Base-by-base conservation (phyloP, 306 rosid species). In the Quercus variabilis region DNA sequence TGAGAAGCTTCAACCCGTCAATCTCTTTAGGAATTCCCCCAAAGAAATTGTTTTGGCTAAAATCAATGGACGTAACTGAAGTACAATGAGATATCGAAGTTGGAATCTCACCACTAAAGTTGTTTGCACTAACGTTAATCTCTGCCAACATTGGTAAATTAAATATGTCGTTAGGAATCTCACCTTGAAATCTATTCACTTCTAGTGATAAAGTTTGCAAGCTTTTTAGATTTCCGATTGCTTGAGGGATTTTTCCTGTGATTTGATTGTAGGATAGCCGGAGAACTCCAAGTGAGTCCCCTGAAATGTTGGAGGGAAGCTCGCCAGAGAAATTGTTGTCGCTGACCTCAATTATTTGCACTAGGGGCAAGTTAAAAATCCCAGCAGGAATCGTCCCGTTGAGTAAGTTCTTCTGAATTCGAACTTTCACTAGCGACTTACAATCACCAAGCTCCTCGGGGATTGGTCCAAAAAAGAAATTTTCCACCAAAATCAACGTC, bases 1-100 rank as follows among this genome's bases (percentile, higher is more conserved):
- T 85, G 4, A 94, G 69, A 25, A 38, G 88, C 4, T 20, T 81
- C 10, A 91, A 52, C 13, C 80, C 67, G 1, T 77, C 70, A 0
- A 94, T 90, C 5, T 91, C 95, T 4, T 35, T 75, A 0, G 99
- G 99, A 68, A 92, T 80, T 71, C 81, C 83, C 0, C 94, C 99
- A 2, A 1, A 30, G 4, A 94, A 80, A 55, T 30, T 54, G 75
- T 94, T 94, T 68, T 79, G 73, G 26, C 97, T 92, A 1, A 94
- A 82, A 77, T 94, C 99, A 5, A 83, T 82, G 1, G 86, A 84
- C 0, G 79, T 75, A 1, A 94, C 59, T 0, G 97, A 88, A 19
- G 69, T 55, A 20, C 95, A 88, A 5, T 12, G 59, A 25, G 80
- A 64, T 12, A 94, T 28, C 9, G 88, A 70, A 3, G 25, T 52